Conservation (phyloP, 768 basidiomycete genomes). For the Coprinellus aureogranulatus region DNA sequence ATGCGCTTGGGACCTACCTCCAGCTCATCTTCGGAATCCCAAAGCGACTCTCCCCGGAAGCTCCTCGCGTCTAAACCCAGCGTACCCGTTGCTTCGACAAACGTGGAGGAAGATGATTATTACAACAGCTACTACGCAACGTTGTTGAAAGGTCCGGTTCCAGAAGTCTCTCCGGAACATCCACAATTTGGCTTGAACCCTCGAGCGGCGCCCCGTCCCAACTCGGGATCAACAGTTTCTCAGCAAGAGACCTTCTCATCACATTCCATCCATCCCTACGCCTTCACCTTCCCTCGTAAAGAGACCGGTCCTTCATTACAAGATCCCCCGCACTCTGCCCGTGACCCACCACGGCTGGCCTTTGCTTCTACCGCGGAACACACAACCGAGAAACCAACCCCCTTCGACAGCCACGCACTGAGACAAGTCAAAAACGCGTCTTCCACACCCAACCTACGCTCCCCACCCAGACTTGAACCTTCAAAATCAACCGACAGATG, state of each 20-base stretch:
- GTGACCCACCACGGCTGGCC: conserved; percentile 8
- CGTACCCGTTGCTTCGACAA: conserved; percentile 4
- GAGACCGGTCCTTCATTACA: not conserved
- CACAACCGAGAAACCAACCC: conserved; percentile 6
- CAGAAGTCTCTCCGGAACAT: conserved; percentile 4
- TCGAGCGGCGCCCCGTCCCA: conserved; percentile 11
- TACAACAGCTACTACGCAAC: conserved; percentile 53
- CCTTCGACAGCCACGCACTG: conserved; percentile 9
- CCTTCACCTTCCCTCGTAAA: conserved; percentile 34
- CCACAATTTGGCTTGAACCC: conserved; percentile 1
- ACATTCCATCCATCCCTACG: conserved; percentile 48
- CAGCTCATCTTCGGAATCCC: conserved; percentile 2
- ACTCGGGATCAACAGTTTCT: conserved; percentile 14
- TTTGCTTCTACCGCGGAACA: not conserved
- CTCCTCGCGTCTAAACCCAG: not conserved
- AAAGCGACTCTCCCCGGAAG: not conserved
- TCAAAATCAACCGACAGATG: conserved; percentile 57
- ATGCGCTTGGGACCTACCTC: not conserved
- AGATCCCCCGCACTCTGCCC: not conserved
- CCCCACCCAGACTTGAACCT: not conserved
- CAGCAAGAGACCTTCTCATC: conserved; percentile 25
- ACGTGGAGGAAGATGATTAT: conserved; percentile 41
- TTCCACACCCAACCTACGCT: conserved; percentile 65
- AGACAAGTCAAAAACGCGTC: conserved; percentile 50
- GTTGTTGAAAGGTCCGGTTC: conserved; percentile 20